Base-by-base conservation (phyloP, 371 early-diverging fungal species). In the Syncephalastrum racemosum region DNA sequence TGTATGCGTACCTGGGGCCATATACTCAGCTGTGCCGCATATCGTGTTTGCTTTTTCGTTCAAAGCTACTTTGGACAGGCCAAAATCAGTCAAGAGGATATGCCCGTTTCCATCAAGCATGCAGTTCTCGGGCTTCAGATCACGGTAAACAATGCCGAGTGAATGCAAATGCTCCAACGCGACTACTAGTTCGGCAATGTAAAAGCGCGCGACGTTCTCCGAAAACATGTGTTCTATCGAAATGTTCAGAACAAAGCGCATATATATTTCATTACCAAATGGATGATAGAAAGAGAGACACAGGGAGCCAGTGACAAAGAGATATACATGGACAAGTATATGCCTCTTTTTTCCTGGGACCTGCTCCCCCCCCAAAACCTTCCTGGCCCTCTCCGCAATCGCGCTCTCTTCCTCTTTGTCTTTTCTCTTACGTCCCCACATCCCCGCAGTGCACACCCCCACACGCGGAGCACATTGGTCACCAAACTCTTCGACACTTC, bases 71-170 rank as follows among this genome's bases (percentile, higher is more conserved):
- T 94, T 94, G 64, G 92, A 92, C 23, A 97, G 77, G 1, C 96
- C 95, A 81, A 95, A 95, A 69, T 96, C 96, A n/a, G 90, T 90
- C 53, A 97, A 76, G 8, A 93, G 87, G 54, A 95, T 85, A 73
- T 95, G 94, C 7, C 97, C 86, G 19, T 77, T 71, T 1, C 66
- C 69, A 67, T 90, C 88, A 51, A 98, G 71, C 54, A 95, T 73
- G 47, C 94, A 91, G 67, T 95, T 95, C 67, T 95, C 95, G 5
- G 94, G 94, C 63, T 95, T 93, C 46, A 95, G 79, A 64, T 95
- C 96, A 40, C 90, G 74, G 75, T 94, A 95, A 41, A 95, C 87
- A 67, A 97, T 95, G 19, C 90, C 88, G 18, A 88, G 78, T 20
- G 83, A 77, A 67, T 97, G 98, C 45, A 97, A 73, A 60, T 91